Evolutionary conservation across 768 basidiomycete species (phyloP), one percentile per base, ranked within the genome.

Genomic region (Multifurca ochricompacta): DNA sequence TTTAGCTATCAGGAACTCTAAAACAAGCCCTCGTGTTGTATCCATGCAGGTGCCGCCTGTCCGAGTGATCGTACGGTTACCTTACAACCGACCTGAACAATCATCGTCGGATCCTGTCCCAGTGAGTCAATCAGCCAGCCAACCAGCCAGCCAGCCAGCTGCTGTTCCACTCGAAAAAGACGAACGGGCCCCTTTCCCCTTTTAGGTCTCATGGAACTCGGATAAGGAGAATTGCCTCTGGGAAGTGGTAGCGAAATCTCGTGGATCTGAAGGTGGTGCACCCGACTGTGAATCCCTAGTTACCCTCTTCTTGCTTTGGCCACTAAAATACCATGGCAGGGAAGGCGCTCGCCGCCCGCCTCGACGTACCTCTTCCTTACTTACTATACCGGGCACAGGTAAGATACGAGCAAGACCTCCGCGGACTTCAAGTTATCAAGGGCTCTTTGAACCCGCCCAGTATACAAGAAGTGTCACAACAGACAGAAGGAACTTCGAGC

Each of bases 141-240:
- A 19, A n/a, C 76, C n/a, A 66, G 81, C 76, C n/a, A 45, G 19
- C 18, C 18, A 19, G 18, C 42, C 30, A 31, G n/a, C 30, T 10
- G 27, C 6, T 19, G 21, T 25, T 40, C 30, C 25, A 25, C 30
- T 13, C 46, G 11, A 19, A 11, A 14, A 19, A 11, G 25, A 6
- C 41, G 50, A 41, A 41, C 8, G 16, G 21, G 31, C 18, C 21
- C 21, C 13, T 27, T 19, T 48, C 39, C 53, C 43, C 35, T 36
- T 37, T 50, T 63, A 91, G 89, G 83, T 92, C 67, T 83, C 87
- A 72, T 92, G 90, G 90, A 87, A 78, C 39, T 61, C 78, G 7
- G 87, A 91, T 54, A 92, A 91, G 67, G 90, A 91, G 41, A 83
- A 84, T 58, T 79, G 88, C 6, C 72, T 92, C 7, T 92, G 90